Evolutionary conservation across 352 stramenopile genomes (phyloP), one percentile per base, ranked within the genome.

Genomic region (Globisporangium barbulae): DNA sequence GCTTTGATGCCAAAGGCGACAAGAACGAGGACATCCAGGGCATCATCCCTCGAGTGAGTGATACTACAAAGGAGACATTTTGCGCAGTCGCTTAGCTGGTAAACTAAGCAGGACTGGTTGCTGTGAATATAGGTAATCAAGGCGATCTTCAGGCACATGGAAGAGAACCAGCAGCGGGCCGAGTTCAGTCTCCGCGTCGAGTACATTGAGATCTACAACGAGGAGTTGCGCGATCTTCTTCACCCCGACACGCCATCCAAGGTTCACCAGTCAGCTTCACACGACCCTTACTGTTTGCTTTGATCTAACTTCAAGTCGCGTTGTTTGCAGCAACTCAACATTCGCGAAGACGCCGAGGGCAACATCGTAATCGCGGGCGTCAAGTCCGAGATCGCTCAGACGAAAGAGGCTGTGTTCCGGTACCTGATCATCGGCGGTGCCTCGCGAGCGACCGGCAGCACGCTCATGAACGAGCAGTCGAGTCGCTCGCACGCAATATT

Each of bases 161-260:
- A 86, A 8, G 64, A 74, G 15, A 67, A 69, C 45, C 71, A 83
- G 41, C 33, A 77, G 33, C 62, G 41, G 9, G 69, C 80, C 28
- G 88, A 98, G 56, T 95, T 95, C 62, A 83, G 82, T n/a, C 72
- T 99, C 15, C 80, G 90, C 17, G 89, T 98, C 41, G 97, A 97
- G 28, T 99, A 98, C 71, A 82, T 99, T 50, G 97, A 99, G 85
- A 97, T 99, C 61, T 99, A 99, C 81, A 99, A 99, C 62, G 97
- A 99, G 86, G 91, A 98, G 59, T 81, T 99, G 10, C 84, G 92
- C 4, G 97, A 99, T 69, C 75, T 99, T 33, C 80, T 99, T 7
- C 90, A 91, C 37, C 78, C 82, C 0, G 84, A 94, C 55, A 94
- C 81, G 0, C 70, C 81, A 0, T 83, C 79, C 39, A 93, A 91